Evolutionary conservation across 2,329 filamentous ascomycete genomes (phyloP).

Genomic region (Verticillium nonalfalfae): DNA sequence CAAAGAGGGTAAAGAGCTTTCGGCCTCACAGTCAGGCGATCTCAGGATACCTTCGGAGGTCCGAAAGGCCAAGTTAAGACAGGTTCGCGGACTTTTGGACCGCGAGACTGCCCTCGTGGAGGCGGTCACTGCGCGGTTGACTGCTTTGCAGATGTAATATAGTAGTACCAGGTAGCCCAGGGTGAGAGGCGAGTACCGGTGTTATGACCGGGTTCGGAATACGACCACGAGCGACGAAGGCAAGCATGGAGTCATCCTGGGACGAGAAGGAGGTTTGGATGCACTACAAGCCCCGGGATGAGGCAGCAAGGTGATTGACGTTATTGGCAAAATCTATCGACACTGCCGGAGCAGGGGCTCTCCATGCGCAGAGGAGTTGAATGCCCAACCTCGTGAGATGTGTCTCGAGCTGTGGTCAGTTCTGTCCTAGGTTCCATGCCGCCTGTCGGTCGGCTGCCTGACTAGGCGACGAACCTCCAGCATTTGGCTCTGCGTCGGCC

Average conservation of each 20-base stretch:
- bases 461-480: too few relatives aligned
- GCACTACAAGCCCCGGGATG: background rate
- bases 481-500: too few relatives aligned
- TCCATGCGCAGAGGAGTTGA: too few relatives aligned
- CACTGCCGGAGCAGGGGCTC: too few relatives aligned
- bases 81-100: constrained; percentile 58
- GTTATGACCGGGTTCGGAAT: background rate
- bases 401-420: too few relatives aligned
- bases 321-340: too few relatives aligned
- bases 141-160: constrained; percentile 38
- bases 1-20: constrained; percentile 14
- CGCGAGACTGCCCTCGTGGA: constrained; percentile 64
- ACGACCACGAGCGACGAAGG: background rate
- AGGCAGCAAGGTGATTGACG: too few relatives aligned
- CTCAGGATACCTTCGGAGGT: constrained; percentile 53
- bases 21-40: constrained; percentile 28
- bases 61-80: constrained; percentile 54
- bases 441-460: too few relatives aligned
- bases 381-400: too few relatives aligned
- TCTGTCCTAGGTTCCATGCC: too few relatives aligned
- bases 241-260: background rate
- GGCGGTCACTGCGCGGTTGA: constrained; percentile 55
- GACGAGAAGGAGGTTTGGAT: background rate
- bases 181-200: background rate
- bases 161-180: background rate